Percentiles rank a stretch among this genome's conserved stretches.
These are phyloP conservation scores for Colletotrichum caudatum DNA, from an alignment of 2,329 filamentous ascomycete genomes.

Conservation along the genomic window DNA sequence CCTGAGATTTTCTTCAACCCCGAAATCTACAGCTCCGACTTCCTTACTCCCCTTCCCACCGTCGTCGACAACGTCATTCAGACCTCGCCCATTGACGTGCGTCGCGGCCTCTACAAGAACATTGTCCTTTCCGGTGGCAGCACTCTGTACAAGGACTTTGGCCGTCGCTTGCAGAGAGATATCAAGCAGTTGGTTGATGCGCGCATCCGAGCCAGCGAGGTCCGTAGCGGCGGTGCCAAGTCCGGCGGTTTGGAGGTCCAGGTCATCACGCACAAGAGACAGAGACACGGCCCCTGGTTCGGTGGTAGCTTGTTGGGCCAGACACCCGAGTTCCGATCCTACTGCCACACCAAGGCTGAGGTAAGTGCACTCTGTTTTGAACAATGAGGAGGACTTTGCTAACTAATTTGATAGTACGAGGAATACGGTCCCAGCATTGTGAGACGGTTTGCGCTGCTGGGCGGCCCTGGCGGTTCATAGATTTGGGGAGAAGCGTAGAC, in stretches of 20 bases:
- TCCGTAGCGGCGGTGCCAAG: constrained; percentile 89
- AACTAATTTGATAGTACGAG: constrained; percentile 74
- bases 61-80: constrained; percentile 98
- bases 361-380: constrained; percentile 53
- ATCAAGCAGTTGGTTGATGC: constrained; percentile 96
- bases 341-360: constrained; percentile 94
- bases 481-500: constrained; percentile 25
- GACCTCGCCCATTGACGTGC: constrained; percentile 96
- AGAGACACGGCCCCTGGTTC: constrained; percentile 98
- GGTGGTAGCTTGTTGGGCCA: constrained; percentile 95
- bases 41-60: constrained; percentile 91
- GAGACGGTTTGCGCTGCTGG: constrained; percentile 90
- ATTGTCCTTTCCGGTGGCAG: constrained; percentile 98
- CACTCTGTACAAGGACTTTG: constrained; percentile 98
- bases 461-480: constrained; percentile 87
- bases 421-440: constrained; percentile 97
- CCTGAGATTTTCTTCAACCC: constrained; percentile 99
- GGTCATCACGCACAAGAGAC: constrained; percentile 96
- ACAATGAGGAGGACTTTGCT: constrained; percentile 2
- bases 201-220: constrained; percentile 91
- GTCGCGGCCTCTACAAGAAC: constrained; percentile 98
- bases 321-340: constrained; percentile 97
- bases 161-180: constrained; percentile 92
- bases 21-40: constrained; percentile 99
- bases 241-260: constrained; percentile 96